Evolutionary conservation across 1,284 basidiomycete species (phyloP).

Genomic region (Meira nashicola): DNA sequence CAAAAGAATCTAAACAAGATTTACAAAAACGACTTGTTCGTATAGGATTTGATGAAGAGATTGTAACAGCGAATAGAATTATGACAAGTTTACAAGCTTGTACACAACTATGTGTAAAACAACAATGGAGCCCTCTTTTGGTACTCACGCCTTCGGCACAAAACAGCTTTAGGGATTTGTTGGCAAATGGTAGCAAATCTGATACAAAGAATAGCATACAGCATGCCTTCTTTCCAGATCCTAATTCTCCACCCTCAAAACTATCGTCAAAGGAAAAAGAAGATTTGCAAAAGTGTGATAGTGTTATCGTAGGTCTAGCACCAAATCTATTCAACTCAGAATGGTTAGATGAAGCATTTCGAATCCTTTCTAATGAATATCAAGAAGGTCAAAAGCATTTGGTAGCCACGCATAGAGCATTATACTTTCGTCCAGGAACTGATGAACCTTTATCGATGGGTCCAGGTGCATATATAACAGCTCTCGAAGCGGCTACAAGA

Average conservation of each 20-base stretch:
- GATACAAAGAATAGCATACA: neutral
- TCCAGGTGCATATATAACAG: constrained; percentile 66
- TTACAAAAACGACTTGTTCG: neutral
- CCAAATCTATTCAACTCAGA: constrained; percentile 58
- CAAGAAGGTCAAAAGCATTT: constrained; percentile 51
- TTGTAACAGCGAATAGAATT: neutral
- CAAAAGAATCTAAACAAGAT: constrained; percentile 21
- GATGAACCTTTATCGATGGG: constrained; percentile 63
- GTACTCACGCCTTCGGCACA: constrained; percentile 5
- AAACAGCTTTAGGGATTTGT: neutral
- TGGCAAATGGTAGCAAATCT: neutral
- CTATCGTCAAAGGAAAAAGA: constrained; percentile 4
- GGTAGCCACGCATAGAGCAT: constrained; percentile 62
- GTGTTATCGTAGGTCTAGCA: constrained; percentile 66
- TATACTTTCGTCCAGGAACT: constrained; percentile 56
- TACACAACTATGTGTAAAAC: neutral
- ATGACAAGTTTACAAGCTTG: constrained; percentile 5
- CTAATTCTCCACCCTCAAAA: neutral
- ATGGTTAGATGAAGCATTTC: constrained; percentile 64
- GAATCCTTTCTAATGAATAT: constrained; percentile 57
- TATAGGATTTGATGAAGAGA: neutral
- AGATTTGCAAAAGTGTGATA: constrained; percentile 56
- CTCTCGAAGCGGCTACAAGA: constrained; percentile 62
- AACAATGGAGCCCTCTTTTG: neutral
- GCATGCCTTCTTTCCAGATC: neutral